Evolutionary conservation across 2,329 filamentous ascomycete genomes (phyloP), one percentile per base, ranked within the genome.

Genomic region (Fusarium sp.): DNA sequence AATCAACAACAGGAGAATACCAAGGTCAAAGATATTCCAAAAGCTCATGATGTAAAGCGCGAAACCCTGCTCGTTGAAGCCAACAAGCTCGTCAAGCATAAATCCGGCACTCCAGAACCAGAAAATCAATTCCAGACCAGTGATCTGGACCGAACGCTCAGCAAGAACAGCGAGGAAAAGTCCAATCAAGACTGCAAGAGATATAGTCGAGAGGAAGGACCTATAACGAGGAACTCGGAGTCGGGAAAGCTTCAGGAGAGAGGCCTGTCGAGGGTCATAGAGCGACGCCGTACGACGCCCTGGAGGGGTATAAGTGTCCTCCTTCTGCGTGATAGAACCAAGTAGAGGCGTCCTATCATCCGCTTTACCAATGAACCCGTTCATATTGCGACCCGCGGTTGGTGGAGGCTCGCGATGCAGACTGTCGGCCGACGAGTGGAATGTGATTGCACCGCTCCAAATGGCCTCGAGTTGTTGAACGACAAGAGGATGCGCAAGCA

Each of bases 41-140:
- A 97, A 95, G 73, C 92, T 96, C 88, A 97, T 94, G 70, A 97
- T 92, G 77, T 97, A 98, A 27, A 98, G 84, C 33, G 93, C 93
- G 73, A 97, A 97, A 3, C 94, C 94, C 76, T 97, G 93, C 75
- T 98, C 94, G 66, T 93, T 97, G 80, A 97, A 97, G 10, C 93
- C 93, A 15, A 97, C 93, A 19, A 98, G 84, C 76, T 97, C 94
- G 70, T 97, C 94, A 29, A 97, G 85, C 92, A 97, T 96, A 75
- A 96, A 97, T 1, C 94, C 94, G 23, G 92, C 92, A 72, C 92
- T 96, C 93, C 94, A 98, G 75, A 97, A 92, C 94, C 94, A 98
- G 76, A 98, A 97, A 11, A 97, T 75, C 14, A 97, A 80, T 74
- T 98, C 94, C 9, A 97, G 79, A 0, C 85, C 85, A 1, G 92